Evolutionary conservation across 2,329 filamentous ascomycete genomes (phyloP), one percentile per base, ranked within the genome.

Genomic region (Paraconiothyrium brasiliense): DNA sequence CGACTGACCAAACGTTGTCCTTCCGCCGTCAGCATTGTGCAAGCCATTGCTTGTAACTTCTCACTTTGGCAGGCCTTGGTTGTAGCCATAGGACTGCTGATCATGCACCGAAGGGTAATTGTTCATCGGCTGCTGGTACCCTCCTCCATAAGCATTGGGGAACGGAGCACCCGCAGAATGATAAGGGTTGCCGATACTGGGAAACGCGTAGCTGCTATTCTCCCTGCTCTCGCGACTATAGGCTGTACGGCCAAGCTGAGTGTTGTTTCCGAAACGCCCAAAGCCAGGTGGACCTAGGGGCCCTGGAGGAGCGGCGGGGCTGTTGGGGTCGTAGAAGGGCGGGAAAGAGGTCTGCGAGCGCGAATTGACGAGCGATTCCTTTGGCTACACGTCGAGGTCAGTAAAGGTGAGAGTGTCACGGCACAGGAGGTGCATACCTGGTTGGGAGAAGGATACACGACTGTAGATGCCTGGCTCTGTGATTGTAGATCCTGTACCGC

Each of bases 301-400:
- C 55, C 69, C 60, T 2, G 56, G 59, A 10, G 65, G 30, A 20
- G 58, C 56, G 7, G 62, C 54, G 5, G 54, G 16, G 13, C 71
- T 69, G 16, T 50, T 60, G 16, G 54, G 20, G 11, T 63, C 54
- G 47, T 69, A 72, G 58, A 63, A 71, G 22, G 62, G 60, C 32
- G 47, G 60, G 41, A 73, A 62, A 6, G 68, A 67, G 16, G 68
- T 66, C 41, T 75, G 72, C 20, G 72, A 71, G 32, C 71, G 73
- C 49, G 71, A 64, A 32, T 61, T 55, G 5, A 69, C 66, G 22
- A 65, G 57, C 39, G 50, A 30, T 30, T 30, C 39, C n/a, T 57
- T 60, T 13, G 58, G 32, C 20, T 54, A 55, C 14, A 54, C 16
- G n/a, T 60, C 27, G 9, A 55, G 13, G 41, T 55, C 9, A 55